Base-by-base conservation (phyloP, 2,329 filamentous ascomycete genomes). In the Penicillium crustosum region DNA sequence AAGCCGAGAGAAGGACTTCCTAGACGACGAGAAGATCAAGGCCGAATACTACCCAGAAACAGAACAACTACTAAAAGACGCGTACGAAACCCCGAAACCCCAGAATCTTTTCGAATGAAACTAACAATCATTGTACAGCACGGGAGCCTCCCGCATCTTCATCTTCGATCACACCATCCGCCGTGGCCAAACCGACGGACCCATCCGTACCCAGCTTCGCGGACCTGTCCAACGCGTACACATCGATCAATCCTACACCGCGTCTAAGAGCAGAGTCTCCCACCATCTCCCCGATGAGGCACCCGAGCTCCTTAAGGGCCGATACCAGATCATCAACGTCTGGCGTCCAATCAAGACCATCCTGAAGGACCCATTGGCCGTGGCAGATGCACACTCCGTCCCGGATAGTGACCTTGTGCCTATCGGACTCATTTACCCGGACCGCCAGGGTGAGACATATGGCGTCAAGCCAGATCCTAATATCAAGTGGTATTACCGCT, bases 401-500 rank as follows among this genome's bases (percentile, higher is more conserved):
- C 65, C 69, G 0, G 83, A 86, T 25, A 70, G 70, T 10, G 81
- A 84, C 57, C 76, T 86, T 3, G 73, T 85, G 1, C 70, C 76
- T 0, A 73, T 79, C 3, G 74, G 75, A 23, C 71, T 85, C 4
- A 80, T 83, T 63, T 83, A 84, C 64, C 81, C 82, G 0, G 73
- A 78, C 54, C 77, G 81, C 4, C 69, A 72, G 33, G 82, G 82
- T 15, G 81, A 83, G 73, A 83, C 81, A 12, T 81, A 78, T 59
- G 61, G 68, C 0, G 78, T 83, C 2, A 73, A 71, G n/a, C 63
- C 80, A 51, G 75, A 77, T 57, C 62, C 67, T 0, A 55, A 62
- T 2, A 81, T 83, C 39, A 75, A 72, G 65, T 86, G 83, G 83
- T 82, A 79, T 66, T 86, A 83, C 68, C 76, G 81, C 59, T 76